Percentiles rank a stretch among this genome's conserved stretches.
phyloP scores from a whole-genome alignment of 352 stramenopile species.

The Phytophthora hibernalis region DNA sequence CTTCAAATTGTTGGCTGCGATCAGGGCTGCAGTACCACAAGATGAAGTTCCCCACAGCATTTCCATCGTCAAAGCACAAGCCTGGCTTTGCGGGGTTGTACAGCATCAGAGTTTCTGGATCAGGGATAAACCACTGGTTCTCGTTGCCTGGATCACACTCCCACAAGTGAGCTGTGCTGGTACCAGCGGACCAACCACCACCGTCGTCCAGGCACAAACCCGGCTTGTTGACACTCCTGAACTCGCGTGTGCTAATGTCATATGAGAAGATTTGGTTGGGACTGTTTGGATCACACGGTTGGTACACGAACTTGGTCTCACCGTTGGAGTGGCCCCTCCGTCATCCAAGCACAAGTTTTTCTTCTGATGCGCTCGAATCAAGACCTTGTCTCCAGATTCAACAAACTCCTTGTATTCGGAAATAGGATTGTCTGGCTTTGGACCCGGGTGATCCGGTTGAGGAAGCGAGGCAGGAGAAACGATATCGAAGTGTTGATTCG shows the following conservation, averaged over 20 bases:
- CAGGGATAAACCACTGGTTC: constrained; percentile 39
- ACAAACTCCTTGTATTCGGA: constrained; percentile 7
- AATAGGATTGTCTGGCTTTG: neutral
- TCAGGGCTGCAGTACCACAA: constrained; percentile 23
- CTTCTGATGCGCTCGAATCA: constrained; percentile 25
- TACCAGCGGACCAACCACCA: constrained; percentile 9
- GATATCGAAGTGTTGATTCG: constrained; percentile 52
- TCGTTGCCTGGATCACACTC: constrained; percentile 26
- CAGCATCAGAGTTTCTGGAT: constrained; percentile 29
- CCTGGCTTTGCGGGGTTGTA: constrained; percentile 27
- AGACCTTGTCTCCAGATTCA: constrained; percentile 5
- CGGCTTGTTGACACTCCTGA: constrained; percentile 31
- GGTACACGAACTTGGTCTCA: constrained; percentile 31
- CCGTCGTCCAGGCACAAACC: constrained; percentile 43
- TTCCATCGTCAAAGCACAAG: constrained; percentile 36
- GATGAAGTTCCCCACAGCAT: constrained; percentile 6
- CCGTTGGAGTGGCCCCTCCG: constrained; percentile 31
- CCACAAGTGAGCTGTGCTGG: constrained; percentile 13
- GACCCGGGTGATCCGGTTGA: neutral
- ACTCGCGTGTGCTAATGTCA: constrained; percentile 22
- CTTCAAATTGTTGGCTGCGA: constrained; percentile 32
- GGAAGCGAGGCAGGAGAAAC: constrained; percentile 13
- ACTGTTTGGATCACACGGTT: constrained; percentile 32
- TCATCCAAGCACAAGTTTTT: constrained; percentile 40
- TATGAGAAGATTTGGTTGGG: constrained; percentile 43